Evolutionary conservation across 192 early-diverging fungal genomes (phyloP).

Genomic region (Coemansia sp.): DNA sequence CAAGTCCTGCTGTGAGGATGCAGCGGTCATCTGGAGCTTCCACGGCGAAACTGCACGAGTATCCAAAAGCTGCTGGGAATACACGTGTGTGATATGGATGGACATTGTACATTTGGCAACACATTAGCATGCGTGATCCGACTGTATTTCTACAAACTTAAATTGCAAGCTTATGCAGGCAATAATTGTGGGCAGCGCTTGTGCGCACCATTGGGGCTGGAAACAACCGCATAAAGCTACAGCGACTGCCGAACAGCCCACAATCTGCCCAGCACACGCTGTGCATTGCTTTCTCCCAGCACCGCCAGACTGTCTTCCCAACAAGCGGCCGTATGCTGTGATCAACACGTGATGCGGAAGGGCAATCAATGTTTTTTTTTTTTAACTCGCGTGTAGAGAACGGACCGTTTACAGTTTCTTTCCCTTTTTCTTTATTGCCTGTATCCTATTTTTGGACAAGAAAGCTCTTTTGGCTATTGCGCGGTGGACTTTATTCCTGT

Average conservation of each 20-base stretch:
- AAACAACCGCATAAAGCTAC: too few relatives aligned
- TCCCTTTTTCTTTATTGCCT: not conserved
- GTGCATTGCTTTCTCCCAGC: too few relatives aligned
- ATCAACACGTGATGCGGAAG: slow-evolving; percentile 2
- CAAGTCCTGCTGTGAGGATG: slow-evolving; percentile 18
- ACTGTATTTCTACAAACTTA: too few relatives aligned
- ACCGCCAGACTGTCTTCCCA: too few relatives aligned
- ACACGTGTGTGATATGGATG: slow-evolving; percentile 22
- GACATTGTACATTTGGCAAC: too few relatives aligned
- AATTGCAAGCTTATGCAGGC: too few relatives aligned
- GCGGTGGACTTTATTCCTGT: too few relatives aligned
- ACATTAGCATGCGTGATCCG: too few relatives aligned
- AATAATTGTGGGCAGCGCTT: too few relatives aligned
- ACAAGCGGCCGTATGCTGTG: not conserved
- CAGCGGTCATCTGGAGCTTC: slow-evolving; percentile 41
- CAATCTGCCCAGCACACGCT: too few relatives aligned
- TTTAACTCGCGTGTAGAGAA: not conserved
- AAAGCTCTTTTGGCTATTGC: not conserved
- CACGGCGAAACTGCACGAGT: slow-evolving; percentile 2
- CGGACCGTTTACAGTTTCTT: not conserved
- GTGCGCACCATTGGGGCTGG: too few relatives aligned
- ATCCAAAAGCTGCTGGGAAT: slow-evolving; percentile 27
- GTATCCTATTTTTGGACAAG: not conserved
- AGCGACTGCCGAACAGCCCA: too few relatives aligned
- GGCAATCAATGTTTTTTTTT: slow-evolving; percentile 2